Evolutionary conservation across 495 filamentous ascomycete species (phyloP), one percentile per base, ranked within the genome.

Genomic region (Aspergillus sclerotiicarbonarius): DNA sequence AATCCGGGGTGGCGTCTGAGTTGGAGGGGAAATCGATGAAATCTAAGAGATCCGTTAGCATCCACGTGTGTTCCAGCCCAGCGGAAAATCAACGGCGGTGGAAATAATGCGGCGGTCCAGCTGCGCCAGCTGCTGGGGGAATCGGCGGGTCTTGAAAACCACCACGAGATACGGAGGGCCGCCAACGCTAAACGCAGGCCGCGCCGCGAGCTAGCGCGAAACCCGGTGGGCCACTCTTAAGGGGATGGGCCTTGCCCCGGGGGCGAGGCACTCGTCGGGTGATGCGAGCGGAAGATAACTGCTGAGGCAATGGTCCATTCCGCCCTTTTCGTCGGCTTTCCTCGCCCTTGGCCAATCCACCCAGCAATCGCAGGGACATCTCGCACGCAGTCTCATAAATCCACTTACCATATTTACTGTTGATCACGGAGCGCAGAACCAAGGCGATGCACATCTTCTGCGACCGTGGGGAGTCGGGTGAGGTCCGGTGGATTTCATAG

Each of bases 381-480:
- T 6, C 5, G 21, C 21, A 49, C 4, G 7, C 6, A 47, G 5
- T 12, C 30, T 13, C 46, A 30, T 0, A 10, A 12, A n/a, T 8
- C 48, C 50, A 80, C 89, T 83, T 71, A 92, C 89, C 86, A 75
- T 78, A 81, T 68, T 78, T 78, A 60, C 72, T 75, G 10, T 80
- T 70, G 63, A 92, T 82, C 30, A 93, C 83, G 5, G 83, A 82
- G 51, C 84, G 80, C 50, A 96, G 71, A 50, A 96, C 89, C 25
- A 89, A 75, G 12, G 86, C 87, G 29, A 98, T 80, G 64, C 90
- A 91, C 70, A 86, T 84, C 67, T 88, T 88, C 56, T 91, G 86
- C 49, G 80, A 89, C 62, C 90, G 88, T 8, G 90, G 85, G 16
- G 80, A 82, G 51, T 84, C 81, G 43, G 81, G 74, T 29, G 90